phyloP scores from a whole-genome alignment of 768 basidiomycete species.

The Tricholoma saponaceum region DNA sequence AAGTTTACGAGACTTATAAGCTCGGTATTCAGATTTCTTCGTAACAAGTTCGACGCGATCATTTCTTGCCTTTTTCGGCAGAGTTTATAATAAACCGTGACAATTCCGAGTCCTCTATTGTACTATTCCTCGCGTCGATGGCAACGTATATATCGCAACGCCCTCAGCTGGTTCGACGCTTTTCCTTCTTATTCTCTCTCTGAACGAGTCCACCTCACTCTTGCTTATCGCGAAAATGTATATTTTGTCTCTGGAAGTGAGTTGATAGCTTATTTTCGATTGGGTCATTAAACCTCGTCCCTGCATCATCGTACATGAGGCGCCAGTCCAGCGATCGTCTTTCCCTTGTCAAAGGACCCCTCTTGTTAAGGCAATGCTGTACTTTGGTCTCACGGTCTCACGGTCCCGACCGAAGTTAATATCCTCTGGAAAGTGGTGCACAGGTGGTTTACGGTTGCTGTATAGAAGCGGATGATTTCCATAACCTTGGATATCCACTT shows the following conservation, averaged over 20 bases:
- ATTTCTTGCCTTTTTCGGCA: conserved; percentile 13
- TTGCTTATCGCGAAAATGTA: neutral
- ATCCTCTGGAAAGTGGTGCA: neutral
- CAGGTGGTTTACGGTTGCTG: neutral
- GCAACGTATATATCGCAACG: no score
- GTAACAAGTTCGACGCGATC: conserved; percentile 16
- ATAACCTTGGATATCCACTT: neutral
- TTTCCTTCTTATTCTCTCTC: neutral
- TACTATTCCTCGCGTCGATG: no score
- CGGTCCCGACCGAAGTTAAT: conserved; percentile 3
- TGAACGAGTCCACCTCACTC: no score
- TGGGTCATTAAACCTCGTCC: neutral
- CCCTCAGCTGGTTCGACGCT: no score
- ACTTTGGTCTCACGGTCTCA: neutral
- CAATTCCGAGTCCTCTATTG: no score
- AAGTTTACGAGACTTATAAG: conserved; percentile 14
- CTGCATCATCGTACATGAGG: conserved; percentile 19
- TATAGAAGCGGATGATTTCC: neutral
- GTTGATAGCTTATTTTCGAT: neutral
- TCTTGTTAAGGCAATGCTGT: conserved; percentile 5
- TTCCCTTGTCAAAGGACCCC: conserved; percentile 16
- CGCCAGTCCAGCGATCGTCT: conserved; percentile 19
- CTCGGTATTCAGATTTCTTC: conserved; percentile 10
- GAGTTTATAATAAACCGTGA: no score
- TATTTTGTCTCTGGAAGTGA: neutral